Percentiles rank a stretch among this genome's conserved stretches.
Evolutionary conservation across 78 protist species (phyloP).

Genomic region (Chrysochromulina tobinii): DNA sequence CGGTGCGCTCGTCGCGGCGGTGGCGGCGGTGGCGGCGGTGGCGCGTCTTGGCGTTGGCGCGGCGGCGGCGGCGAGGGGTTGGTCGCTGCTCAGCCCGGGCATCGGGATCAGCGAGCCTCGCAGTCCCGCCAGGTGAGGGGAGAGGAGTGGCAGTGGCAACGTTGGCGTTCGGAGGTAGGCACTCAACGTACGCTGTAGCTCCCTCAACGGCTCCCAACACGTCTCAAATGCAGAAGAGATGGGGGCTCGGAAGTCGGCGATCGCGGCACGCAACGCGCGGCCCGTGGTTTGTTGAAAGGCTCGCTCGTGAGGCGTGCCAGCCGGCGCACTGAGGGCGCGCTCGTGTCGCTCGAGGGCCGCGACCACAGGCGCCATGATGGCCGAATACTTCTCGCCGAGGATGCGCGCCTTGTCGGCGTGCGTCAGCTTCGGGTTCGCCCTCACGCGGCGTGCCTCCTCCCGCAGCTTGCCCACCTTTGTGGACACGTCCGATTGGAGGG

Average conservation of each 20-base stretch:
- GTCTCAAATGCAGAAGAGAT: neutral
- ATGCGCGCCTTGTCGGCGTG: slow-evolving; percentile 13
- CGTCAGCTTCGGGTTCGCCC: slow-evolving; percentile 6
- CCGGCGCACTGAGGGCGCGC: neutral
- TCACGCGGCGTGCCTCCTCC: neutral
- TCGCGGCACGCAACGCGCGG: neutral
- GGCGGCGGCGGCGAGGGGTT: too few relatives aligned
- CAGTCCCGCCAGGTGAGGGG: slow-evolving; percentile 6
- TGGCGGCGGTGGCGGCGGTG: too few relatives aligned
- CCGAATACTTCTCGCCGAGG: neutral
- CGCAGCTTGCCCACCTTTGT: neutral
- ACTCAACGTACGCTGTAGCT: neutral
- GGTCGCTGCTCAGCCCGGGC: slow-evolving; percentile 23
- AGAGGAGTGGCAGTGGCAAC: neutral
- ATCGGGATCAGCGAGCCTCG: slow-evolving; percentile 9
- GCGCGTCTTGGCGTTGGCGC: too few relatives aligned
- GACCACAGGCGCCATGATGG: neutral
- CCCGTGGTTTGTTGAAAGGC: neutral
- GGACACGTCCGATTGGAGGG: neutral
- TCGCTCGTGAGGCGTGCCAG: neutral
- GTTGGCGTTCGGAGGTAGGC: neutral
- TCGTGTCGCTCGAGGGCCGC: neutral
- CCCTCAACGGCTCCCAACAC: slow-evolving; percentile 29
- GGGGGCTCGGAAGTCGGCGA: neutral
- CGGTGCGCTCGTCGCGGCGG: too few relatives aligned